Percentiles rank a stretch among this genome's conserved stretches.
Evolutionary conservation across 805 yeast species (phyloP).

Genomic region (Torulaspora franciscae): DNA sequence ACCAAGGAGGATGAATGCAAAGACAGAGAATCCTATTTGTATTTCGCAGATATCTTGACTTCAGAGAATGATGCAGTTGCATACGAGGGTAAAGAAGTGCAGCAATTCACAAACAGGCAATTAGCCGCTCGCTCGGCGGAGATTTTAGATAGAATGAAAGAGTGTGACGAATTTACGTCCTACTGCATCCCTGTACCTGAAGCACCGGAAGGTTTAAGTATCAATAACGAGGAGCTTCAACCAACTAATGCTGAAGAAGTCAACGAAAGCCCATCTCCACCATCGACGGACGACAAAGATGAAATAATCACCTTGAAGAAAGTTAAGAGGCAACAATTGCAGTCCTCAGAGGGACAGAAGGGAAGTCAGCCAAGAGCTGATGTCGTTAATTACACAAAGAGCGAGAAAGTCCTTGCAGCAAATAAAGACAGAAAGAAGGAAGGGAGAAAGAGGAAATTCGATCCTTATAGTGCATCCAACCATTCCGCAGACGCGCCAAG

Average conservation of each 20-base stretch:
- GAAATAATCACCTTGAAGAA: conserved; percentile 42
- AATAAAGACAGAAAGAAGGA: conserved; percentile 11
- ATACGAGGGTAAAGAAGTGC: conserved; percentile 7
- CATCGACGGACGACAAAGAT: conserved; percentile 25
- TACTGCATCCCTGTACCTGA: conserved; percentile 1
- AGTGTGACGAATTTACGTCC: conserved; percentile 16
- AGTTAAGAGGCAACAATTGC: conserved; percentile 14
- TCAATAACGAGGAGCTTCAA: not conserved
- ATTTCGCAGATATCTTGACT: conserved; percentile 13
- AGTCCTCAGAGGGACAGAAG: conserved; percentile 4
- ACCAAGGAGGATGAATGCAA: not conserved
- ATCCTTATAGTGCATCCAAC: conserved; percentile 51
- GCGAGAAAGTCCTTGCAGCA: conserved; percentile 40
- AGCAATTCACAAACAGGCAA: conserved; percentile 11
- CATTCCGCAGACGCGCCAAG: conserved; percentile 43
- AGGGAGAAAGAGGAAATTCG: conserved; percentile 43
- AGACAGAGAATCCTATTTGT: conserved; percentile 1
- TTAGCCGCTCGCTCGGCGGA: conserved; percentile 16
- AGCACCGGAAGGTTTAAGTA: conserved; percentile 3
- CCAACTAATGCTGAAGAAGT: not conserved
- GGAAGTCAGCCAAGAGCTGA: conserved; percentile 16
- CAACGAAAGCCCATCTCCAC: conserved; percentile 5
- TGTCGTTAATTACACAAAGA: conserved; percentile 43
- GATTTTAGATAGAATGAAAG: conserved; percentile 14
- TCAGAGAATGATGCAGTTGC: conserved; percentile 9